Evolutionary conservation across 306 rosid genomes (phyloP).

Genomic region (Hippophae gyantsensis): DNA sequence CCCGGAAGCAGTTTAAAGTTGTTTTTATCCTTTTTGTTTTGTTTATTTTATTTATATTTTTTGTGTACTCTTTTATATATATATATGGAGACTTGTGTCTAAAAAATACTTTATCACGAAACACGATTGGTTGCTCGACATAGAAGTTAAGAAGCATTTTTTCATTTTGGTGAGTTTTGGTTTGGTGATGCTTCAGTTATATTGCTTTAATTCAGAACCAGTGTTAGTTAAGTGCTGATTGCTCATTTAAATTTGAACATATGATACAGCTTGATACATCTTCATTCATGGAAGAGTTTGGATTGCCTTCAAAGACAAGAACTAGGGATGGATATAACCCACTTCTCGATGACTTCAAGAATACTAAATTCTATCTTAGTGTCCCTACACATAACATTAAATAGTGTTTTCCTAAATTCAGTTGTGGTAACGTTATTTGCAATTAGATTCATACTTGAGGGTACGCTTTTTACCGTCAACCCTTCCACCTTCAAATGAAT

Average conservation of each 20-base stretch:
- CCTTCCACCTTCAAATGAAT: no score
- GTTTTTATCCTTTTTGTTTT: no score
- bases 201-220: no score
- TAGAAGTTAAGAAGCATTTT: no score
- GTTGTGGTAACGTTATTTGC: conserved; percentile 6
- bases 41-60: no score
- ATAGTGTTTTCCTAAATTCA: conserved; percentile 19
- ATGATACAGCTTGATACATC: conserved; percentile 72
- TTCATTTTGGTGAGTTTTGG: no score
- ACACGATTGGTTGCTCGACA: no score
- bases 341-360: conserved; percentile 84
- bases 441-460: conserved; percentile 4
- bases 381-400: conserved; percentile 75
- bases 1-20: no score
- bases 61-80: no score
- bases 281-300: conserved; percentile 98
- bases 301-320: conserved; percentile 78
- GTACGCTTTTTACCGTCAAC: background rate
- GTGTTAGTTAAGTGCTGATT: conserved; percentile 1
- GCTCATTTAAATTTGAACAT: conserved; percentile 10
- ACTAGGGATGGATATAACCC: conserved; percentile 92
- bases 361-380: conserved; percentile 78
- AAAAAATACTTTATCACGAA: no score
- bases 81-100: no score
- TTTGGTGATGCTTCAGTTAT: no score